Percentiles rank a stretch among this genome's conserved stretches.
Evolutionary conservation across 1,139 yeast species (phyloP).

Genomic region (Sugiyamaella grinbergsii): DNA sequence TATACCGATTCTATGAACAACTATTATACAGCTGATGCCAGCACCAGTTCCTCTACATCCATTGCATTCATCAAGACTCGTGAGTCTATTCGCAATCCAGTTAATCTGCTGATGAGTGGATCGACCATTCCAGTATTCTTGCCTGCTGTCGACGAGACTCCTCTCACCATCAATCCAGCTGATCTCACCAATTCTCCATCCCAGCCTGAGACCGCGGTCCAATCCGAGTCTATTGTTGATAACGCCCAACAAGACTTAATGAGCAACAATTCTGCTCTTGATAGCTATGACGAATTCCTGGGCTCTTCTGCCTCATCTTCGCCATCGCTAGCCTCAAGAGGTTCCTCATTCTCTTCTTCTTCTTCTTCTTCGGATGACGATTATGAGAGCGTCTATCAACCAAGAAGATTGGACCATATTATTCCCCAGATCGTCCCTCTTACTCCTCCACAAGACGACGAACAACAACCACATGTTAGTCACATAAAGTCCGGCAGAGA

Average conservation of each 20-base stretch:
- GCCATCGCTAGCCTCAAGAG: slow-evolving; percentile 5
- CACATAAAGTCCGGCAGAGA: too few relatives aligned
- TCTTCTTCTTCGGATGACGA: slow-evolving; percentile 11
- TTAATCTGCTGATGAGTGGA: neutral
- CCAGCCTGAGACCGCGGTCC: neutral
- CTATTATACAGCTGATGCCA: neutral
- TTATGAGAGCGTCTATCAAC: slow-evolving; percentile 15
- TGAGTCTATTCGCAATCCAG: neutral
- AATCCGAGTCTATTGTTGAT: too few relatives aligned
- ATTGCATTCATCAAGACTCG: neutral
- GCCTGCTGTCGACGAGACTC: neutral
- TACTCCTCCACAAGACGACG: neutral
- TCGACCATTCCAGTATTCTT: slow-evolving; percentile 1
- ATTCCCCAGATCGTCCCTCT: slow-evolving; percentile 11
- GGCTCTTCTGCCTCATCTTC: slow-evolving; percentile 10
- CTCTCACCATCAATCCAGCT: slow-evolving; percentile 13
- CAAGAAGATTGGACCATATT: slow-evolving; percentile 13
- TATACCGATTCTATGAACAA: neutral
- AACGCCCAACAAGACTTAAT: too few relatives aligned
- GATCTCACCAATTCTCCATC: slow-evolving; percentile 6
- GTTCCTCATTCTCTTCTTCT: slow-evolving; percentile 3
- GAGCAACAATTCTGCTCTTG: neutral
- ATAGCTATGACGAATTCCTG: slow-evolving; percentile 11
- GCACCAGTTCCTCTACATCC: neutral
- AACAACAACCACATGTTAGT: neutral